A percentile compares a stretch with the other conserved stretches of the same genome.
These are phyloP conservation scores for Pholiota microspora DNA, from an alignment of 768 basidiomycete species.

Conservation along the genomic window DNA sequence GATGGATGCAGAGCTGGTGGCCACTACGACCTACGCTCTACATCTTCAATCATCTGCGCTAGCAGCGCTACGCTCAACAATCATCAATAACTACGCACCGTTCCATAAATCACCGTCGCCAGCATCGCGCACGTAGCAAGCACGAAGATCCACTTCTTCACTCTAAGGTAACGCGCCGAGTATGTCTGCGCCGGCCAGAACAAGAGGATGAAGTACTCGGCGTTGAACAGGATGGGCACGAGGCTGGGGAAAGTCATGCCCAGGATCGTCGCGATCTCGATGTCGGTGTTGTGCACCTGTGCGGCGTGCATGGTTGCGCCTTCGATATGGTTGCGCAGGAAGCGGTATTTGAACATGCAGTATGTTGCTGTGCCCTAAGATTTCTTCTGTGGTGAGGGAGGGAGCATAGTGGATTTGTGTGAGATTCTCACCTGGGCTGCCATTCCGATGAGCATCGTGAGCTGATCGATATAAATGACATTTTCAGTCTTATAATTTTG, in stretches of 20 bases:
- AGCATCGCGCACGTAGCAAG: conserved; percentile 24
- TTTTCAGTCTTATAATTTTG: not conserved
- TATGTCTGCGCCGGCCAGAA: conserved; percentile 32
- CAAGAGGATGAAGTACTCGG: conserved; percentile 33
- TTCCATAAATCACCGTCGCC: conserved; percentile 26
- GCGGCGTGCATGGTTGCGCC: conserved; percentile 18
- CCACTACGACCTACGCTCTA: conserved; percentile 25
- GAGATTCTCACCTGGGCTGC: conserved; percentile 26
- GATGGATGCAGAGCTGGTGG: conserved; percentile 23
- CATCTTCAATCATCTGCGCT: too few species aligned
- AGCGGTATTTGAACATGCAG: conserved; percentile 34
- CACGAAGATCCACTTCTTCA: conserved; percentile 20
- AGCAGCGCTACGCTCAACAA: too few species aligned
- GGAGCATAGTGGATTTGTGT: not conserved
- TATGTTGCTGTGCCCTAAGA: conserved; percentile 33
- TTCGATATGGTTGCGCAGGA: conserved; percentile 27
- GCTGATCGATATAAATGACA: not conserved
- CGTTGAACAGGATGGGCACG: conserved; percentile 30
- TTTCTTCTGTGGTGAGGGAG: not conserved
- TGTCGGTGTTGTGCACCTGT: conserved; percentile 29
- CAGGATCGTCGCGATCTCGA: conserved; percentile 27
- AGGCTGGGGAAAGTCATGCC: conserved; percentile 33
- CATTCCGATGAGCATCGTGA: conserved; percentile 16
- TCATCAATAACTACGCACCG: conserved; percentile 22
- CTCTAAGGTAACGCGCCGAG: conserved; percentile 25